Percentiles rank a stretch among this genome's conserved stretches.
Evolutionary conservation across 805 yeast species (phyloP).

Genomic region (Schwanniomyces vanrijiae): DNA sequence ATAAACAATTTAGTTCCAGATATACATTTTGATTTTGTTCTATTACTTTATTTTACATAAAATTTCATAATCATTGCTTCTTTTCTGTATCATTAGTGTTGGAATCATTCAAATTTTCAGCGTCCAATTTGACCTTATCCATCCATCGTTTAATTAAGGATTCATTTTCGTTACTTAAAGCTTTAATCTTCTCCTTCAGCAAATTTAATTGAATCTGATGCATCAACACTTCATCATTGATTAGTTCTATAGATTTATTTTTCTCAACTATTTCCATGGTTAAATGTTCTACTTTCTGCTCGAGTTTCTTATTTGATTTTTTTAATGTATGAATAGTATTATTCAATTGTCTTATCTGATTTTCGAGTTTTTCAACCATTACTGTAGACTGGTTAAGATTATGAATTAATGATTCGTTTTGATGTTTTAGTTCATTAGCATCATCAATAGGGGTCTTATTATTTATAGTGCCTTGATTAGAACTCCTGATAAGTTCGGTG

Average conservation of each 20-base stretch:
- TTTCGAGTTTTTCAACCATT: slow-evolving; percentile 22
- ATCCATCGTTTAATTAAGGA: slow-evolving; percentile 48
- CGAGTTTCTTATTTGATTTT: slow-evolving; percentile 15
- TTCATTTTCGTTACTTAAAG: slow-evolving; percentile 49
- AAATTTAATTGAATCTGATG: slow-evolving; percentile 58
- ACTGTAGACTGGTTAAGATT: slow-evolving; percentile 26
- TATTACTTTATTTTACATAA: too few relatives aligned
- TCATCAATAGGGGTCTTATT: slow-evolving; percentile 13
- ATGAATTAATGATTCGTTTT: slow-evolving; percentile 20
- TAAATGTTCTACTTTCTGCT: slow-evolving; percentile 19
- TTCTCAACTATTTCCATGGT: slow-evolving; percentile 41
- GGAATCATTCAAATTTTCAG: slow-evolving; percentile 55
- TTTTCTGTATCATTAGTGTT: slow-evolving; percentile 26
- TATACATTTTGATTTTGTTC: not conserved
- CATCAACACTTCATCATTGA: slow-evolving; percentile 69
- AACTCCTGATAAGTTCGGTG: slow-evolving; percentile 12
- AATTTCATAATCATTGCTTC: not conserved
- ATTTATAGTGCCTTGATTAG: slow-evolving; percentile 4
- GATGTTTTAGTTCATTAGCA: slow-evolving; percentile 16
- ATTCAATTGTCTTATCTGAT: slow-evolving; percentile 7
- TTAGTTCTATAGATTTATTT: slow-evolving; percentile 54
- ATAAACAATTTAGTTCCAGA: too few relatives aligned
- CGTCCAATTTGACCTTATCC: slow-evolving; percentile 50
- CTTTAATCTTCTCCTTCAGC: slow-evolving; percentile 32
- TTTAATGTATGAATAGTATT: slow-evolving; percentile 14